A percentile compares a stretch with the other conserved stretches of the same genome.
Conservation (phyloP, 176 grass and related monocot genomes). For the Poa pratensis region DNA sequence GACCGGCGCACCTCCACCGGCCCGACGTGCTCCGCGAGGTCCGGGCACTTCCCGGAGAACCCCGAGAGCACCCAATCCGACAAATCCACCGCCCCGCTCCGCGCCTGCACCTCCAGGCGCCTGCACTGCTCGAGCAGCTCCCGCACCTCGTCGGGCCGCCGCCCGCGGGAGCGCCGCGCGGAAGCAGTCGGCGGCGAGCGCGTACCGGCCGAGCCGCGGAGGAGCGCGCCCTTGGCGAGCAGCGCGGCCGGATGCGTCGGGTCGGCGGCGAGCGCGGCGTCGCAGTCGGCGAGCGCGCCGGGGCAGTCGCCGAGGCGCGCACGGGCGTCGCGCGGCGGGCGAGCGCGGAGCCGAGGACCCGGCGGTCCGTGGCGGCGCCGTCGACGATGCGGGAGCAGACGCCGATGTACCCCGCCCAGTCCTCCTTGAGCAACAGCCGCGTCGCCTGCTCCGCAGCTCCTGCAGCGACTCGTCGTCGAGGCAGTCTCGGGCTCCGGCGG, state of each 20-base stretch:
- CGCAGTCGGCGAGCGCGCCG: slow-evolving; percentile 64
- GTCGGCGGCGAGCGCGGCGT: slow-evolving; percentile 57
- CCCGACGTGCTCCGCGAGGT: slow-evolving; percentile 73
- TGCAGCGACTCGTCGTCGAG: slow-evolving; percentile 67
- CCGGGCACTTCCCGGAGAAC: slow-evolving; percentile 61
- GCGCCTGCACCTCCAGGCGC: slow-evolving; percentile 66
- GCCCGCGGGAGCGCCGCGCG: slow-evolving; percentile 36
- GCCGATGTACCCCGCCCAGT: slow-evolving; percentile 79
- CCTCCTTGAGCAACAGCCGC: slow-evolving; percentile 73
- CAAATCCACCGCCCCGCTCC: slow-evolving; percentile 67
- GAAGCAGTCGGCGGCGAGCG: slow-evolving; percentile 61
- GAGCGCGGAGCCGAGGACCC: slow-evolving; percentile 60
- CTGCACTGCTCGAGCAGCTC: slow-evolving; percentile 56
- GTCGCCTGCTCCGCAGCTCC: slow-evolving; percentile 71
- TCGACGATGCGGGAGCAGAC: slow-evolving; percentile 71
- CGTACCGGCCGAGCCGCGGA: slow-evolving; percentile 64
- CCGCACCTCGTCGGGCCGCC: slow-evolving; percentile 40
- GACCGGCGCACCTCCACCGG: slow-evolving; percentile 67
- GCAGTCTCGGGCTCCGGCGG: slow-evolving; percentile 28
- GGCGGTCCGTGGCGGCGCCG: slow-evolving; percentile 38
- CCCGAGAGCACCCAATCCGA: slow-evolving; percentile 69
- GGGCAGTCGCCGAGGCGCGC: slow-evolving; percentile 53
- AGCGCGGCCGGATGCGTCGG: slow-evolving; percentile 59
- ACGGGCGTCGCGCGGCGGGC: slow-evolving; percentile 68
- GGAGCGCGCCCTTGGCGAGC: slow-evolving; percentile 69